Percentiles rank a stretch among this genome's conserved stretches.
Conservation (phyloP, 805 yeast species). For the Millerozyma acaciae region DNA sequence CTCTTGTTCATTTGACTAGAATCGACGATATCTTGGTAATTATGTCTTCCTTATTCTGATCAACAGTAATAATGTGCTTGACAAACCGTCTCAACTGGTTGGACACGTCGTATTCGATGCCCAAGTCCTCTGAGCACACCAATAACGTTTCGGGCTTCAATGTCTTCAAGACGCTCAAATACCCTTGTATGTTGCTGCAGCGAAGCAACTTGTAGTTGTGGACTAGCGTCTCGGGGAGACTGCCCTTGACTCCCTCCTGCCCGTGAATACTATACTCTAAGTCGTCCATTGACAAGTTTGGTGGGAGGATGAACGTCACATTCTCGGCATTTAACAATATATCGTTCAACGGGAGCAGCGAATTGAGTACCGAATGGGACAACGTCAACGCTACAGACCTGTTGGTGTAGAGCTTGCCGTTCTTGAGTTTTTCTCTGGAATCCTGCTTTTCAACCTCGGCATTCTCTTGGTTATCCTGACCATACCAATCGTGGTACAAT, state of each 20-base stretch:
- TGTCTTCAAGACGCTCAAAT: slow-evolving; percentile 34
- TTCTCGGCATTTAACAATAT: slow-evolving; percentile 34
- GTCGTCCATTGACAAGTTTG: slow-evolving; percentile 38
- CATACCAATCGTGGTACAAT: slow-evolving; percentile 20
- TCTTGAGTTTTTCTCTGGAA: slow-evolving; percentile 3
- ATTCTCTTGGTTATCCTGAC: slow-evolving; percentile 2
- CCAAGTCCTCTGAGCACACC: slow-evolving; percentile 41
- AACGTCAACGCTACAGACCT: slow-evolving; percentile 40
- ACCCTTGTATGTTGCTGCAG: slow-evolving; percentile 39
- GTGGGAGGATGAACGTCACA: slow-evolving; percentile 42
- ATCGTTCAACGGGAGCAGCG: slow-evolving; percentile 35
- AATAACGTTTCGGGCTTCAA: slow-evolving; percentile 39
- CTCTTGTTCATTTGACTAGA: slow-evolving; percentile 8
- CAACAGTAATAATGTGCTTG: slow-evolving; percentile 27
- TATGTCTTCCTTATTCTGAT: slow-evolving; percentile 16
- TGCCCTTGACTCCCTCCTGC: slow-evolving; percentile 2
- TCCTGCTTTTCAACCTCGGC: slow-evolving; percentile 6
- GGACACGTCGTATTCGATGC: slow-evolving; percentile 26
- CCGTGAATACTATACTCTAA: slow-evolving; percentile 14
- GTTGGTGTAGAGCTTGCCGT: slow-evolving; percentile 17
- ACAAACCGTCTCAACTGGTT: slow-evolving; percentile 36
- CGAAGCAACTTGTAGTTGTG: slow-evolving; percentile 36
- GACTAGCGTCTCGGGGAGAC: slow-evolving; percentile 21
- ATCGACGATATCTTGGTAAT: slow-evolving; percentile 13
- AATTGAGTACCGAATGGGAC: slow-evolving; percentile 36